Conservation (phyloP, 768 basidiomycete species). For the Mycena amicta region DNA sequence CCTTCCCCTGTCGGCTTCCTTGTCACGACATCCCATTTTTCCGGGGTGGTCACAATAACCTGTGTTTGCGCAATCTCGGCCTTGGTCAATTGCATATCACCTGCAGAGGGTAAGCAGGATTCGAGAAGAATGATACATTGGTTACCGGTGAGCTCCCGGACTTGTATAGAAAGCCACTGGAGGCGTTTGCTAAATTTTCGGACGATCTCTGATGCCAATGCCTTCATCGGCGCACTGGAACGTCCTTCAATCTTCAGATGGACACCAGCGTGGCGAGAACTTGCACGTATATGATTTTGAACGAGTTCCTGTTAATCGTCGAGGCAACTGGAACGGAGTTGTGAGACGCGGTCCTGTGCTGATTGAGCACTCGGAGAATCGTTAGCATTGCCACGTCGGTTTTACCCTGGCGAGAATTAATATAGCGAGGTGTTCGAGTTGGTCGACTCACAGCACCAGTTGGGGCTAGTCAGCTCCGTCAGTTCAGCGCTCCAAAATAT, state of each 20-base stretch:
- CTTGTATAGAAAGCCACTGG: conserved; percentile 83
- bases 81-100: conserved; percentile 98
- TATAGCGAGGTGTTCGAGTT: conserved; percentile 13
- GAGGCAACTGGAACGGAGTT: conserved; percentile 38
- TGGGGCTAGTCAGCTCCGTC: conserved; percentile 62
- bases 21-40: conserved; percentile 99
- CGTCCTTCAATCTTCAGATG: background rate
- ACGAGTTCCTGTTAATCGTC: conserved; percentile 67
- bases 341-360: conserved; percentile 48
- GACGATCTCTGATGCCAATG: conserved; percentile 92
- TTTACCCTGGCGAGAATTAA: conserved; percentile 72
- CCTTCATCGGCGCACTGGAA: conserved; percentile 94
- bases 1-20: conserved; percentile 96
- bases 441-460: conserved; percentile 84
- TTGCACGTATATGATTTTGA: conserved; percentile 98
- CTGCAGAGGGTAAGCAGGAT: too few species aligned
- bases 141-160: conserved; percentile 92
- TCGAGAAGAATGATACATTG: too few species aligned
- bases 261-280: conserved; percentile 21
- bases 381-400: conserved; percentile 97
- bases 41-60: conserved; percentile 97
- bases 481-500: background rate
- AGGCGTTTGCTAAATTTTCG: conserved; percentile 90
- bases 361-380: conserved; percentile 84
- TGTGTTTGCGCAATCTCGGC: conserved; percentile 94